Conservation (phyloP, 192 early-diverging fungal species). For the Backusella parvicylindrica region DNA sequence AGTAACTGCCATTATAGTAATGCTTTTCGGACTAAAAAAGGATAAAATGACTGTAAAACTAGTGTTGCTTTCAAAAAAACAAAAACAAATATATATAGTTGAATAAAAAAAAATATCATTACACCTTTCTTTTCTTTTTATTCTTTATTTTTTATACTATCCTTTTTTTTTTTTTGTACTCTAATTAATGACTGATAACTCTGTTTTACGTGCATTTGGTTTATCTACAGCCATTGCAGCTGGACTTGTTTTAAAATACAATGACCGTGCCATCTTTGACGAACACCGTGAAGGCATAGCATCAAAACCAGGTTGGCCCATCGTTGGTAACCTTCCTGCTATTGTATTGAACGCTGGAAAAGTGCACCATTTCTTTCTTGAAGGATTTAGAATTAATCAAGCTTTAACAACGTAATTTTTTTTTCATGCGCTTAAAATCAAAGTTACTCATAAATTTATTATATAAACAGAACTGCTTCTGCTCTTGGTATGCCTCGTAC, state of each 20-base stretch:
- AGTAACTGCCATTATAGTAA: not conserved
- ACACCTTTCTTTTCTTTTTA: not conserved
- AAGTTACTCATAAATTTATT: not conserved
- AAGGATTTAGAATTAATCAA: not conserved
- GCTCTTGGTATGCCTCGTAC: conserved; percentile 23
- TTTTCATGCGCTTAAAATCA: too few relatives aligned
- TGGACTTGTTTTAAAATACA: conserved; percentile 20
- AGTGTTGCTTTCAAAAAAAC: not conserved
- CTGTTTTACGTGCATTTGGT: not conserved
- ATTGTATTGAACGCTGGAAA: conserved; percentile 1
- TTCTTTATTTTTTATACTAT: not conserved
- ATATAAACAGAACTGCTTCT: conserved; percentile 7
- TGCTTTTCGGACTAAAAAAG: not conserved
- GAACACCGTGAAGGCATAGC: conserved; percentile 24
- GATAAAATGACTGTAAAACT: not conserved
- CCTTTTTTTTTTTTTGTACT: not conserved
- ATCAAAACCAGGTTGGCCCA: conserved; percentile 10
- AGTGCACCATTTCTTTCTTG: conserved; percentile 18
- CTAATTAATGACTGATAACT: not conserved
- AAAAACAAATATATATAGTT: not conserved
- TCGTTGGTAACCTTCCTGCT: conserved; percentile 23
- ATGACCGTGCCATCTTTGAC: conserved; percentile 31
- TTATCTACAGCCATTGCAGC: conserved; percentile 1
- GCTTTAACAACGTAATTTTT: conserved; percentile 23
- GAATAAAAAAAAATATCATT: not conserved